phyloP scores from a whole-genome alignment of 306 rosid genomes.

The Comarum palustre region DNA sequence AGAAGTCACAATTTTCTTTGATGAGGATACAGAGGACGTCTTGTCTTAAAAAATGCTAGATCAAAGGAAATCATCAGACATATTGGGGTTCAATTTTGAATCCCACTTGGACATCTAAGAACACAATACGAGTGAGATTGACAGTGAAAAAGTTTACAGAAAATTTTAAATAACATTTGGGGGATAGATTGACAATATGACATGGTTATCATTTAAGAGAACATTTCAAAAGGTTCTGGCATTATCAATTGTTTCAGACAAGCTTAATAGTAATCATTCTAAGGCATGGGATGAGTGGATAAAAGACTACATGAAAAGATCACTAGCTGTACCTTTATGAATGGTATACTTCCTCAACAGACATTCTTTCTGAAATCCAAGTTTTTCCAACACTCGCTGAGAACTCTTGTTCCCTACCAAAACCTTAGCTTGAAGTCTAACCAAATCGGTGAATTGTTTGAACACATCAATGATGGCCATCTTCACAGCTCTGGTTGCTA shows the following conservation, averaged over 20 bases:
- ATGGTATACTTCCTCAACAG: constrained; percentile 28
- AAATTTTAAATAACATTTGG: too few relatives aligned
- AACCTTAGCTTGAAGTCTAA: constrained; percentile 26
- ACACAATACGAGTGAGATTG: neutral
- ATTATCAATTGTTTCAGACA: neutral
- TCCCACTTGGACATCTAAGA: too few relatives aligned
- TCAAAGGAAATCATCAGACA: too few relatives aligned
- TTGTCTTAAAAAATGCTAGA: too few relatives aligned
- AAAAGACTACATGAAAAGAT: constrained; percentile 19
- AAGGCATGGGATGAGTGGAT: constrained; percentile 13
- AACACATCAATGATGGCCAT: constrained; percentile 26
- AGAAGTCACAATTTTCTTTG: too few relatives aligned
- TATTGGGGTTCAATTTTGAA: too few relatives aligned
- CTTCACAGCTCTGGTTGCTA: constrained; percentile 26
- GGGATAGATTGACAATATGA: neutral
- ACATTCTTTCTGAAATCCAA: constrained; percentile 32
- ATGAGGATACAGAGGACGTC: too few relatives aligned
- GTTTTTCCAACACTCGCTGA: constrained; percentile 34
- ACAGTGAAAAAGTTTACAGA: neutral
- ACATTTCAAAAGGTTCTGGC: neutral
- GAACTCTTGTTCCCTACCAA: constrained; percentile 31
- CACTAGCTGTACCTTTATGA: constrained; percentile 12
- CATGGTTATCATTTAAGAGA: neutral
- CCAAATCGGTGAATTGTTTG: constrained; percentile 4
- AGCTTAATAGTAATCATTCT: neutral